Percentiles rank a stretch among this genome's conserved stretches.
Evolutionary conservation across 345 rosid genomes (phyloP).

Genomic region (Diplotaxis tenuifolia): DNA sequence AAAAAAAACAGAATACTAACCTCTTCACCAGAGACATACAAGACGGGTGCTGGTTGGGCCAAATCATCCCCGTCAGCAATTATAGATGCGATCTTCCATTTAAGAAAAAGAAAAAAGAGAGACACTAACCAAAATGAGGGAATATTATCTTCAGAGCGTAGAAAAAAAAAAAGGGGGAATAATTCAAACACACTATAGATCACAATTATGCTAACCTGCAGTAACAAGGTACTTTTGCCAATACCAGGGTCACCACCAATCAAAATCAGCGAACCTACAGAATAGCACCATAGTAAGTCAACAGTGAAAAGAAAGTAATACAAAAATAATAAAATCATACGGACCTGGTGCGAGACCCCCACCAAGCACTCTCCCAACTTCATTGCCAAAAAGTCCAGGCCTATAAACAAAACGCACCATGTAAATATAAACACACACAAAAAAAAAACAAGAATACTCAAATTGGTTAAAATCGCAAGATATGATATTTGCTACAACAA

Average conservation of each 20-base stretch:
- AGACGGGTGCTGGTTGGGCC: slow-evolving; percentile 61
- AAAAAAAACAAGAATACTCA: neutral
- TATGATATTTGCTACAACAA: neutral
- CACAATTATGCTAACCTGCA: slow-evolving; percentile 58
- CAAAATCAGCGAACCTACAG: slow-evolving; percentile 79
- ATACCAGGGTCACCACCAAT: slow-evolving; percentile 97
- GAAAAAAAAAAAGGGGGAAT: too few species aligned
- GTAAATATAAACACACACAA: neutral
- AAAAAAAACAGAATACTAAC: slow-evolving; percentile 39
- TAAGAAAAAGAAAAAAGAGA: slow-evolving; percentile 16
- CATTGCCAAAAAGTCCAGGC: slow-evolving; percentile 72
- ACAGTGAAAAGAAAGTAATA: neutral
- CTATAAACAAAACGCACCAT: slow-evolving; percentile 39
- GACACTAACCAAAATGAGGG: neutral
- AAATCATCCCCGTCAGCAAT: slow-evolving; percentile 58
- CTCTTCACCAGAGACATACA: slow-evolving; percentile 96
- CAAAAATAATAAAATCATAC: neutral
- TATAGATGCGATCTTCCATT: slow-evolving; percentile 68
- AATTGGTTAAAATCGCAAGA: neutral
- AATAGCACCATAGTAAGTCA: neutral
- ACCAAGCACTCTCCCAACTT: slow-evolving; percentile 90
- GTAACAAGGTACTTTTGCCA: slow-evolving; percentile 89
- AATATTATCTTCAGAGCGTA: neutral
- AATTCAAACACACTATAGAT: neutral
- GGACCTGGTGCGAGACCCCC: slow-evolving; percentile 97